These are phyloP conservation scores for Globisporangium nunn DNA, from an alignment of 352 stramenopile genomes.

Conservation along the genomic window DNA sequence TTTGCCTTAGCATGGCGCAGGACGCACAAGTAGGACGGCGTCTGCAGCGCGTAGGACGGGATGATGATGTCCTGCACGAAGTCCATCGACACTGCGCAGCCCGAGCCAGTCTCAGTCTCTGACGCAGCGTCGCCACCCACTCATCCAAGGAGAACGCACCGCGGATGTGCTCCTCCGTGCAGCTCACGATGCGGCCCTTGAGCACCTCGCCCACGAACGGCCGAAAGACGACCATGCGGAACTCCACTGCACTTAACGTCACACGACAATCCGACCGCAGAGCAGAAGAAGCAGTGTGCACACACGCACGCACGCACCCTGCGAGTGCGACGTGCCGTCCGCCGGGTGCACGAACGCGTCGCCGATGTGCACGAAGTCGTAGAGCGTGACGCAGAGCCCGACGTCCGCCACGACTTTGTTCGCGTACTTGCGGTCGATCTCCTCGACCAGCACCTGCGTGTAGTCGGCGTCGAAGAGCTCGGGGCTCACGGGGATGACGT, in stretches of 20 bases:
- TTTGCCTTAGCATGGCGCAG: too few species aligned
- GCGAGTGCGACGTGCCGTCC: conserved; percentile 82
- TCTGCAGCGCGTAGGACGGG: conserved; percentile 83
- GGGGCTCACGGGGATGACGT: conserved; percentile 79
- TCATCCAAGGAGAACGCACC: conserved; percentile 16
- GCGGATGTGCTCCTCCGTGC: conserved; percentile 85
- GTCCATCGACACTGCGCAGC: conserved; percentile 69
- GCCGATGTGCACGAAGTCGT: conserved; percentile 86
- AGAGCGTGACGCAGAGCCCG: conserved; percentile 83
- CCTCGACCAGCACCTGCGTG: conserved; percentile 79
- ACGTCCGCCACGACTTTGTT: conserved; percentile 88
- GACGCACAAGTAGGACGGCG: conserved; percentile 78
- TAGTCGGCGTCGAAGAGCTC: conserved; percentile 80
- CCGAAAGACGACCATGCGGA: conserved; percentile 86
- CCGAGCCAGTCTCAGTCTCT: neutral
- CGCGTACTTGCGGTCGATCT: conserved; percentile 88
- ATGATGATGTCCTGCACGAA: conserved; percentile 90
- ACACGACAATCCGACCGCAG: neutral
- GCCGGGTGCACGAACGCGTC: conserved; percentile 81
- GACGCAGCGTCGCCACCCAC: neutral
- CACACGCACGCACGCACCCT: conserved; percentile 24
- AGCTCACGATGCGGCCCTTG: conserved; percentile 85
- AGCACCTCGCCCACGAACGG: conserved; percentile 86
- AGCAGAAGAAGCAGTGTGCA: too few species aligned
- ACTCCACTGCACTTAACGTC: conserved; percentile 45